phyloP scores from a whole-genome alignment of 805 yeast genomes.

The Sungouiozyma intestinalis region DNA sequence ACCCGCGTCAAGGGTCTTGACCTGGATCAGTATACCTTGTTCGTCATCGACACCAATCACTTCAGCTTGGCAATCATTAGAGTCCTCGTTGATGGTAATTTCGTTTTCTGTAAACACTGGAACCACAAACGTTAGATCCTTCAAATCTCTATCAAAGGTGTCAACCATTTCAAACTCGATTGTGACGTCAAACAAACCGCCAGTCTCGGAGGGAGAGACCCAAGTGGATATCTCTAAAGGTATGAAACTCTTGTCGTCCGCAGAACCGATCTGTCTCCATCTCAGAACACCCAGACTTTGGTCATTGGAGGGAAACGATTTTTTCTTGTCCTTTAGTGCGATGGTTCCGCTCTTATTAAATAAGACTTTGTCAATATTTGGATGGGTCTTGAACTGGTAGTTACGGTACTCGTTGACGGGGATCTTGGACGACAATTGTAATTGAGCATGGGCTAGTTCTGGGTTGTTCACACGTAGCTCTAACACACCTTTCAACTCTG shows the following conservation, averaged over 20 bases:
- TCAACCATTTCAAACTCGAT: slow-evolving; percentile 74
- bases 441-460: slow-evolving; percentile 54
- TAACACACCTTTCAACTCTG: slow-evolving; percentile 84
- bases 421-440: slow-evolving; percentile 38
- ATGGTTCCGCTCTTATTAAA: slow-evolving; percentile 51
- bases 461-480: slow-evolving; percentile 78
- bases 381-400: slow-evolving; percentile 84
- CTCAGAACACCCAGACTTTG: slow-evolving; percentile 84
- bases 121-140: slow-evolving; percentile 43
- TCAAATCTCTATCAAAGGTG: slow-evolving; percentile 31
- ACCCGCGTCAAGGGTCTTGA: slow-evolving; percentile 43
- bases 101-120: slow-evolving; percentile 57
- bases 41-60: slow-evolving; percentile 51
- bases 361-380: slow-evolving; percentile 76
- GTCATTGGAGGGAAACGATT: slow-evolving; percentile 86
- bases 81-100: slow-evolving; percentile 40
- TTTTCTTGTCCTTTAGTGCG: slow-evolving; percentile 64
- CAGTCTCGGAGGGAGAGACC: slow-evolving; percentile 57
- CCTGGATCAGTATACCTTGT: slow-evolving; percentile 53
- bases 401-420: slow-evolving; percentile 32
- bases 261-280: slow-evolving; percentile 71
- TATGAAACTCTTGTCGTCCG: slow-evolving; percentile 40
- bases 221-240: slow-evolving; percentile 79
- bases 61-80: slow-evolving; percentile 42
- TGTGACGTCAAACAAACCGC: slow-evolving; percentile 59